Conservation (phyloP, 441 rosid genomes). For the Syzygium syzygioides region DNA sequence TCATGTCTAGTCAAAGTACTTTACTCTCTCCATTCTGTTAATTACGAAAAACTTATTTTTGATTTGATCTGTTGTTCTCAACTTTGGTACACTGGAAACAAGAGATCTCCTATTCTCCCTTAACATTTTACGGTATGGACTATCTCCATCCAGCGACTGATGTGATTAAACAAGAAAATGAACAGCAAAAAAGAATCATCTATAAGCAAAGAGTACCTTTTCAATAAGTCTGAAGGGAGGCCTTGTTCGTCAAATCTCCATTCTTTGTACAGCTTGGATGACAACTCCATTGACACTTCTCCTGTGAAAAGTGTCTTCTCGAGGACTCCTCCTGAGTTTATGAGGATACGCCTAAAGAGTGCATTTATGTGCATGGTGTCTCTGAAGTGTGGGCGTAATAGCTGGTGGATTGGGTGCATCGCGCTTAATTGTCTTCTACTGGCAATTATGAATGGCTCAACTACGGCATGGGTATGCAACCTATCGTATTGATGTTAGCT, state of each 20-base stretch:
- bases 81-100: neutral
- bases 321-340: constrained; percentile 57
- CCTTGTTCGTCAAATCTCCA: constrained; percentile 76
- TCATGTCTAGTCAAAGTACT: neutral
- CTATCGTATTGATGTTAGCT: constrained; percentile 13
- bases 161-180: neutral
- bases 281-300: constrained; percentile 46
- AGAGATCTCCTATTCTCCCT: neutral
- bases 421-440: constrained; percentile 56
- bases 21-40: neutral
- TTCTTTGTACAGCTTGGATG: constrained; percentile 50
- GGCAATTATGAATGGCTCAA: constrained; percentile 71
- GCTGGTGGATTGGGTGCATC: constrained; percentile 61
- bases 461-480: constrained; percentile 69
- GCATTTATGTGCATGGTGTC: constrained; percentile 66
- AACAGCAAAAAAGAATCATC: neutral
- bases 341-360: constrained; percentile 35
- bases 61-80: neutral
- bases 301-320: constrained; percentile 49
- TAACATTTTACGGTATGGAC: neutral
- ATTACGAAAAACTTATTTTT: neutral
- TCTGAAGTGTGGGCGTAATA: constrained; percentile 66
- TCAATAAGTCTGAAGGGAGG: constrained; percentile 58
- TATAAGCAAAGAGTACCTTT: constrained; percentile 29
- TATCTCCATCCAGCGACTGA: neutral